Evolutionary conservation across 495 filamentous ascomycete species (phyloP).

Genomic region (Neurospora sp.): DNA sequence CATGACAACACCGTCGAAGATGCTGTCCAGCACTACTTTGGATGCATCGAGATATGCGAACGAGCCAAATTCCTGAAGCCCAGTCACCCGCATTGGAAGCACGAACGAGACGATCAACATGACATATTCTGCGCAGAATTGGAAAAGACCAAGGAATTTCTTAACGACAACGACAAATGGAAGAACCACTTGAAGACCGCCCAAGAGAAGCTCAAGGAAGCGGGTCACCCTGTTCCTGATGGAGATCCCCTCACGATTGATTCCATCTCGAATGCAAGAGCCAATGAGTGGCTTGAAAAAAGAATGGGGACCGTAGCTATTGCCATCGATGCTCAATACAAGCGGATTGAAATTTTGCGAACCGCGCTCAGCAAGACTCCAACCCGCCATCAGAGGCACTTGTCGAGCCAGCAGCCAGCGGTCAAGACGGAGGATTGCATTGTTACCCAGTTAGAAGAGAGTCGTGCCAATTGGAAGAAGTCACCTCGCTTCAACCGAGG

Average conservation of each 20-base stretch:
- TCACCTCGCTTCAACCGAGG: not conserved
- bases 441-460: not conserved
- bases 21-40: conserved; percentile 22
- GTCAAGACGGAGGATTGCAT: not conserved
- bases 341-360: conserved; percentile 12
- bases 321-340: conserved; percentile 10
- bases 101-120: conserved; percentile 3
- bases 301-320: conserved; percentile 11
- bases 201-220: not conserved
- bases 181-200: not conserved
- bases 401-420: not conserved
- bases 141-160: not conserved
- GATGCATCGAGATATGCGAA: conserved; percentile 21
- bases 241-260: not conserved
- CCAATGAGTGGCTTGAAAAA: not conserved
- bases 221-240: not conserved
- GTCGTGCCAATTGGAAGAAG: not conserved
- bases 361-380: conserved; percentile 6
- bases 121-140: not conserved
- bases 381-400: not conserved
- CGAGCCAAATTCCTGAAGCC: conserved; percentile 11
- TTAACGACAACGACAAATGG: not conserved
- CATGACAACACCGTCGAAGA: conserved; percentile 14
- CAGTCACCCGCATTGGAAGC: conserved; percentile 7
- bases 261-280: not conserved